Evolutionary conservation across 495 filamentous ascomycete species (phyloP).

Genomic region (Penicillium cataractarum): DNA sequence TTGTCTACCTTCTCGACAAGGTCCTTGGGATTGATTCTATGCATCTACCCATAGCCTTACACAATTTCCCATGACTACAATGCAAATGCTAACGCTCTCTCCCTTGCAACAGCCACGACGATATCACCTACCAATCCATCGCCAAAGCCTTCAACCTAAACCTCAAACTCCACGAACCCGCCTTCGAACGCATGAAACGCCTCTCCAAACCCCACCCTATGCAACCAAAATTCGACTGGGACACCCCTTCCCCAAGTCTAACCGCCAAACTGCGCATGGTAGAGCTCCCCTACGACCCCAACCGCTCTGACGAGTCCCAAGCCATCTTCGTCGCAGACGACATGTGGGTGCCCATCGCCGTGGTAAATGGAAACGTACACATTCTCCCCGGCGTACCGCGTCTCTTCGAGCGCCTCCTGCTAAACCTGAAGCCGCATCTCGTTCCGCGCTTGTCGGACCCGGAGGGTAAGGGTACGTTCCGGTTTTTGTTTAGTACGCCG

Average conservation of each 20-base stretch:
- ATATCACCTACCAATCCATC: constrained; percentile 95
- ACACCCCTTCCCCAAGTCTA: constrained; percentile 74
- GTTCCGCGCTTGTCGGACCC: constrained; percentile 72
- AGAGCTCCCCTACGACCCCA: constrained; percentile 74
- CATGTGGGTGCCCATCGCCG: constrained; percentile 85
- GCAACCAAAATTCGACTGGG: constrained; percentile 82
- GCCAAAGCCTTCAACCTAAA: constrained; percentile 83
- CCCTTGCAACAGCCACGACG: constrained; percentile 64
- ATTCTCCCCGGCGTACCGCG: constrained; percentile 89
- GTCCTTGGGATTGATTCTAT: not conserved
- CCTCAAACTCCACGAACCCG: constrained; percentile 72
- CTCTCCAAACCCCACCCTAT: constrained; percentile 71
- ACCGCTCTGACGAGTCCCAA: constrained; percentile 61
- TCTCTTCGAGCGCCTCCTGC: constrained; percentile 77
- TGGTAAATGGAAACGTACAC: constrained; percentile 91
- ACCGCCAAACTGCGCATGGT: constrained; percentile 90
- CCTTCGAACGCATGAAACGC: constrained; percentile 80
- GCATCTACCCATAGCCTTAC: not conserved
- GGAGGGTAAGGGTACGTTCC: constrained; percentile 74
- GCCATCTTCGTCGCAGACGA: constrained; percentile 77
- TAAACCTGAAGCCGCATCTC: constrained; percentile 71
- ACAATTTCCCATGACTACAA: no score
- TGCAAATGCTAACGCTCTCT: not conserved
- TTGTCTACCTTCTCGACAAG: not conserved
- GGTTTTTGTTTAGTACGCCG: constrained; percentile 84